Evolutionary conservation across 495 filamentous ascomycete species (phyloP).

Genomic region (Tetracladium setigerum): DNA sequence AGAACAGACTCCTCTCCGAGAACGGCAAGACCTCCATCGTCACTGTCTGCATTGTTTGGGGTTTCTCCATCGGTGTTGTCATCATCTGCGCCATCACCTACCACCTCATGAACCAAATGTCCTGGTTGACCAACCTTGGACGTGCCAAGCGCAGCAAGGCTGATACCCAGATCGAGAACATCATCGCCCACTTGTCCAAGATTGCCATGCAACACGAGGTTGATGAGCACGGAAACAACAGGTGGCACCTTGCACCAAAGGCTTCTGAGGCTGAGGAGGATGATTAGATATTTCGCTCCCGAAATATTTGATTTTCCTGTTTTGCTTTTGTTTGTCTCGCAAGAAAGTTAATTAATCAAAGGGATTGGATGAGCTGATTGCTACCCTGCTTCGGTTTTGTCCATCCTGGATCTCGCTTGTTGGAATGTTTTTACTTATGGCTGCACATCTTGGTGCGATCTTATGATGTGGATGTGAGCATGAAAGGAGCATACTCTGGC

Average conservation of each 20-base stretch:
- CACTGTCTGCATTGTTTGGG: conserved; percentile 73
- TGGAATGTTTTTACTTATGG: too few relatives aligned
- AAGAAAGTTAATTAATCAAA: too few relatives aligned
- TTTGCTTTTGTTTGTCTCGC: too few relatives aligned
- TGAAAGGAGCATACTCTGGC: too few relatives aligned
- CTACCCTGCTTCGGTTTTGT: too few relatives aligned
- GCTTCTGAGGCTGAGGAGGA: conserved; percentile 63
- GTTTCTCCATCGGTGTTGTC: conserved; percentile 68
- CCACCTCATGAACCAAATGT: conserved; percentile 61
- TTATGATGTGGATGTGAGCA: too few relatives aligned
- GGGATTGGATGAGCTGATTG: too few relatives aligned
- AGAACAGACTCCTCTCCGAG: conserved; percentile 36
- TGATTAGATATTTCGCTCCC: conserved; percentile 15
- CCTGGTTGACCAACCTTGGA: conserved; percentile 66
- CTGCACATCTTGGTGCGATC: too few relatives aligned
- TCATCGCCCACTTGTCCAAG: conserved; percentile 67
- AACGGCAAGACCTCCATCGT: conserved; percentile 65
- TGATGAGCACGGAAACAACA: conserved; percentile 36
- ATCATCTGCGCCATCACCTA: conserved; percentile 75
- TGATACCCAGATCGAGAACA: conserved; percentile 77
- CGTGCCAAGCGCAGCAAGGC: conserved; percentile 66
- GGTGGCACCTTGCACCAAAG: conserved; percentile 54
- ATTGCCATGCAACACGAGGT: conserved; percentile 62
- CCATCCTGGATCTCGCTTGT: too few relatives aligned
- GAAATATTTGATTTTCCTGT: too few relatives aligned